Conservation (phyloP, 257 asterid genomes). For the Plectranthus barbatus region DNA sequence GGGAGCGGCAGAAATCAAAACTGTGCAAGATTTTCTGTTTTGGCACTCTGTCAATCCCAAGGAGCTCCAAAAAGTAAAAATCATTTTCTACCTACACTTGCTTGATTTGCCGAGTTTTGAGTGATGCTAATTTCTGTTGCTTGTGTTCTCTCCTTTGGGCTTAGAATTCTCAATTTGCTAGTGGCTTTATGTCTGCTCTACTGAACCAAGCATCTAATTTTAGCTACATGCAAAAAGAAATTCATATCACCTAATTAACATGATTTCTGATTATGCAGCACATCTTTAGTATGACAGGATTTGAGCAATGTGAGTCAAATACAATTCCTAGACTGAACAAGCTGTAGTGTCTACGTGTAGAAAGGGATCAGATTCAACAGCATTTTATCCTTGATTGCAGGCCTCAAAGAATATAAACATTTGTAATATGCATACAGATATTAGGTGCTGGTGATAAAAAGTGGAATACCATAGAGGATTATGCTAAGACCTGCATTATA, state of each 20-base stretch:
- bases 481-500: constrained; percentile 33
- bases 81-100: not conserved
- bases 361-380: too few species aligned
- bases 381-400: too few species aligned
- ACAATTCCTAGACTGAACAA: not conserved
- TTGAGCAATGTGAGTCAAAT: not conserved
- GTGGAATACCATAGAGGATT: constrained; percentile 28
- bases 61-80: constrained; percentile 21
- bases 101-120: not conserved
- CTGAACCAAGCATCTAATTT: too few species aligned
- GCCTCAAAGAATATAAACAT: not conserved
- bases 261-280: not conserved
- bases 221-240: too few species aligned
- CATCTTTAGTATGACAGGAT: not conserved
- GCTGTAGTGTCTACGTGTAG: not conserved
- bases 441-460: not conserved
- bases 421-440: constrained; percentile 25
- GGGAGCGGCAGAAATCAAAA: not conserved
- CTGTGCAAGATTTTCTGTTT: constrained; percentile 32
- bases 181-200: not conserved
- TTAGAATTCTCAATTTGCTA: not conserved
- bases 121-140: too few species aligned
- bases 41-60: constrained; percentile 20
- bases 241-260: too few species aligned
- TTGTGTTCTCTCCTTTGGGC: not conserved